Percentiles rank a stretch among this genome's conserved stretches.
phyloP scores from a whole-genome alignment of 1,139 yeast genomes.

The Meyerozyma guilliermondii region DNA sequence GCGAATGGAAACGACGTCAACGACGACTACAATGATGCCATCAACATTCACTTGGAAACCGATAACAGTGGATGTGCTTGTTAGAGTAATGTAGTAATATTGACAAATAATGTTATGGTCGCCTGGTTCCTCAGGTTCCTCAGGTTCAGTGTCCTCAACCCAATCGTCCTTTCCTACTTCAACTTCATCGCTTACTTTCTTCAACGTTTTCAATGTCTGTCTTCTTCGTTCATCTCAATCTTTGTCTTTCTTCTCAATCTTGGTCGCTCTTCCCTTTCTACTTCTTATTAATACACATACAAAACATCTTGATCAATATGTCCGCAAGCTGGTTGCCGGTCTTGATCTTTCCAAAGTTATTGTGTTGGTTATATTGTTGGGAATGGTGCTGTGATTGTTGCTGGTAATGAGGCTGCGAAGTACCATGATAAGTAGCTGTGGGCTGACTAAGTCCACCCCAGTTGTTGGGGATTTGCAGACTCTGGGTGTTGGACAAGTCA shows the following conservation, averaged over 20 bases:
- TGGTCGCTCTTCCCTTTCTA: no score
- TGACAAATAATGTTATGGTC: no score
- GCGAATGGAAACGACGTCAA: constrained; percentile 72
- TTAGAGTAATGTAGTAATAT: constrained; percentile 19
- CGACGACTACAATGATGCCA: constrained; percentile 89
- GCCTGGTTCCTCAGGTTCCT: no score
- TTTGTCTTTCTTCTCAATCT: not conserved
- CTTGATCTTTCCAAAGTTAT: constrained; percentile 16
- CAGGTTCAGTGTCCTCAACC: no score
- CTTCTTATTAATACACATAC: constrained; percentile 26
- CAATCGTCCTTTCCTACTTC: no score
- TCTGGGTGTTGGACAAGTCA: constrained; percentile 41
- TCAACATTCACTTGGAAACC: constrained; percentile 85
- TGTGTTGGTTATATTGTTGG: constrained; percentile 19
- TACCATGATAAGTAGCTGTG: constrained; percentile 24
- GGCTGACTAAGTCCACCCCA: constrained; percentile 39
- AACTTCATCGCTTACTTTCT: no score
- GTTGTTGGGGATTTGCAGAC: constrained; percentile 44
- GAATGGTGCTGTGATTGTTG: constrained; percentile 20
- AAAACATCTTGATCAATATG: constrained; percentile 26
- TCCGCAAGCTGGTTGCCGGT: constrained; percentile 29
- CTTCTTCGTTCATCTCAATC: no score
- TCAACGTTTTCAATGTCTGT: no score
- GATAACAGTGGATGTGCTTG: constrained; percentile 74
- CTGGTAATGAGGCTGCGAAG: constrained; percentile 23